Evolutionary conservation across 2,329 filamentous ascomycete genomes (phyloP).

Genomic region (Colletotrichum sp.): DNA sequence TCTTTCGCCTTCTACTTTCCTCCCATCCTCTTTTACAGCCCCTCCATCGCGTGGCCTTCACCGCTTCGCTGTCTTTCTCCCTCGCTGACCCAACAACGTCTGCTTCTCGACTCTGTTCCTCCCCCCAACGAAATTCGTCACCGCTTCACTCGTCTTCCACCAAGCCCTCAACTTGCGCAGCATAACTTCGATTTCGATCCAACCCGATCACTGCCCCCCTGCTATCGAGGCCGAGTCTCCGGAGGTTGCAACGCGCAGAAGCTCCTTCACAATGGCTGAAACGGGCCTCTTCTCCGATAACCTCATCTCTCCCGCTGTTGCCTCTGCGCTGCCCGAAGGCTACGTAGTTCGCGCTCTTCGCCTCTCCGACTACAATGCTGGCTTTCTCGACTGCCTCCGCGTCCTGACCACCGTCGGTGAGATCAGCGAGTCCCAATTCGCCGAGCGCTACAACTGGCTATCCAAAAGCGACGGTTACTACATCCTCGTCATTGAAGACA

Average conservation of each 20-base stretch:
- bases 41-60: not conserved
- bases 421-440: constrained; percentile 75
- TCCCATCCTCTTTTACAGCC: not conserved
- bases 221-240: not conserved
- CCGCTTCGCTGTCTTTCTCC: constrained; percentile 1
- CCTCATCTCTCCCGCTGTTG: constrained; percentile 79
- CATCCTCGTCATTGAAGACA: constrained; percentile 84
- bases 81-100: not conserved
- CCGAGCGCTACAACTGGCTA: constrained; percentile 84
- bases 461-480: constrained; percentile 79
- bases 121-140: constrained; percentile 13
- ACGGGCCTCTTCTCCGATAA: constrained; percentile 76
- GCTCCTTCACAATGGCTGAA: constrained; percentile 26
- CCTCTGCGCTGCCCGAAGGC: constrained; percentile 74
- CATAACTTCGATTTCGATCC: not conserved
- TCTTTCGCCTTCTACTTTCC: not conserved
- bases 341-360: constrained; percentile 85
- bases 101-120: not conserved
- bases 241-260: not conserved
- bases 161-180: not conserved
- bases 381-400: constrained; percentile 89
- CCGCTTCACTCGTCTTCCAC: not conserved
- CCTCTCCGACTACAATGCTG: constrained; percentile 76
- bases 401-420: constrained; percentile 95
- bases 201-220: not conserved